phyloP scores from a whole-genome alignment of 2,329 filamentous ascomycete species.

The Periconia digitata region DNA sequence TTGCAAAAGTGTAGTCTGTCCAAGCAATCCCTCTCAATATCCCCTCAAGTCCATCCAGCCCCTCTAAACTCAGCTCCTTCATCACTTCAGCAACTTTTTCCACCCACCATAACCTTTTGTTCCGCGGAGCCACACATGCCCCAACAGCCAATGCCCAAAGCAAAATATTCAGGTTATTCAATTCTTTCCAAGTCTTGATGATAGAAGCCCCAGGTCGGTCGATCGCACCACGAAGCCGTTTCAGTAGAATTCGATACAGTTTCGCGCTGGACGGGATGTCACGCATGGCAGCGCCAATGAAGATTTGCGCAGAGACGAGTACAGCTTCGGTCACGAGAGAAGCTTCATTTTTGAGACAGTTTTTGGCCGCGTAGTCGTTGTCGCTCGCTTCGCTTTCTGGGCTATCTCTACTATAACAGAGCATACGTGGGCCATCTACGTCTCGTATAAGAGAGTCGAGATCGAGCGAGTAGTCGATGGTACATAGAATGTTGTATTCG shows the following conservation, averaged over 20 bases:
- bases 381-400: slow-evolving; percentile 19
- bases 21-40: slow-evolving; percentile 22
- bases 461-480: slow-evolving; percentile 20
- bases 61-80: slow-evolving; percentile 11
- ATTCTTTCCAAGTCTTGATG: slow-evolving; percentile 14
- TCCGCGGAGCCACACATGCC: slow-evolving; percentile 8
- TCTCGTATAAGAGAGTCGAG: slow-evolving; percentile 18
- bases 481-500: slow-evolving; percentile 20
- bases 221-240: slow-evolving; percentile 13
- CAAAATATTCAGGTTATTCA: slow-evolving; percentile 21
- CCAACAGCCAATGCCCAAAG: slow-evolving; percentile 26
- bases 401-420: not conserved
- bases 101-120: slow-evolving; percentile 19
- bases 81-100: slow-evolving; percentile 12
- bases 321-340: slow-evolving; percentile 16
- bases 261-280: slow-evolving; percentile 22
- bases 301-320: slow-evolving; percentile 23
- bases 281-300: slow-evolving; percentile 23
- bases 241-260: slow-evolving; percentile 21
- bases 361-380: not conserved
- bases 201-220: slow-evolving; percentile 10
- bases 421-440: not conserved
- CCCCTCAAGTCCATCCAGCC: slow-evolving; percentile 10
- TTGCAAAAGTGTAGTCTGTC: slow-evolving; percentile 21
- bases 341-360: not conserved